Evolutionary conservation across 2,329 filamentous ascomycete species (phyloP), one percentile per base, ranked within the genome.

Genomic region (Arachnomyces sp.): DNA sequence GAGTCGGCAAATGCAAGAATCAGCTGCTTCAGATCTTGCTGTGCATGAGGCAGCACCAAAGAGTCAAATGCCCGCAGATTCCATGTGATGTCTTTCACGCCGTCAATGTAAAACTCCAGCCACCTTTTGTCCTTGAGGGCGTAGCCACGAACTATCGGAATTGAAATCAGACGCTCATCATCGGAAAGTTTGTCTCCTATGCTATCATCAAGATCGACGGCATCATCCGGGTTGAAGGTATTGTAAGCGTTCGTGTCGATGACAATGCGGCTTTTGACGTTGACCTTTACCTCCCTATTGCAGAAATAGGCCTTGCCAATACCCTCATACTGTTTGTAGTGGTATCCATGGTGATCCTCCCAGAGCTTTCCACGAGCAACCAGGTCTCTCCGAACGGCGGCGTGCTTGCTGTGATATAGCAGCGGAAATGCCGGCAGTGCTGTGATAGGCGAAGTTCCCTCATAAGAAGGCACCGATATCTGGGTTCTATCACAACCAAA

Each of bases 1-100:
- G 61, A 62, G 15, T 65, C 60, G 8, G 67, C 66, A 48, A 74
- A 62, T 4, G 66, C 67, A 3, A 71, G 59, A 34, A 74, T 65
- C 16, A 73, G 52, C 15, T 68, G 57, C 45, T 74, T 74, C 2
- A 58, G 39, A 12, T 47, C 40, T 18, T 54, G 45, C 44, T 72
- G 65, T 14, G 62, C 58, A 12, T 56, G 46, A 0, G 67, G 67
- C n/a, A 74, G 53, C n/a, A 73, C 67, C 2, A 75, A 56, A 14
- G 59, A 65, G 2, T 68, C 61, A 40, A 73, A 74, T 3, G 72
- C 71, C 3, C 55, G 51, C 0, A 58, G 50, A 43, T 63, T 64
- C 59, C 69, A 75, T 3, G 52, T 52, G 44, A 74, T 70, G 6
- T 67, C 62, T 5, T 52, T 49, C 11, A 68, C 52, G 16, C 54